phyloP scores from a whole-genome alignment of 805 yeast species.

The Nematodospora valgi region DNA sequence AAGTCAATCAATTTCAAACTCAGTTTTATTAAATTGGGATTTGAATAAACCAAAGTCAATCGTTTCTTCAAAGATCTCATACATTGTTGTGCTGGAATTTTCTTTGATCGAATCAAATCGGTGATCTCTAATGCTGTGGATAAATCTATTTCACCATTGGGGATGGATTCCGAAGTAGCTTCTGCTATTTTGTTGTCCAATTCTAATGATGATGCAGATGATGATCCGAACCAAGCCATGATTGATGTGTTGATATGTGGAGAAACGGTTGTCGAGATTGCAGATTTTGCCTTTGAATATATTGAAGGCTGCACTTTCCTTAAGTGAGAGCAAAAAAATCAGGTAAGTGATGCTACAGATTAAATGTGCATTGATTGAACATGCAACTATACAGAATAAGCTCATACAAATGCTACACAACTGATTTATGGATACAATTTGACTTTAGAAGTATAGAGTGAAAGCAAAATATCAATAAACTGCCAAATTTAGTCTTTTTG shows the following conservation, averaged over 20 bases:
- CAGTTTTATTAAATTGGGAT: slow-evolving; percentile 78
- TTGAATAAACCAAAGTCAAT: slow-evolving; percentile 51
- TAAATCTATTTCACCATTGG: slow-evolving; percentile 84
- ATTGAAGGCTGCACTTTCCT: too few species aligned
- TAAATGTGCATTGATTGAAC: too few species aligned
- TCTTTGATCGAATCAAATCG: slow-evolving; percentile 79
- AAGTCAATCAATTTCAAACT: slow-evolving; percentile 76
- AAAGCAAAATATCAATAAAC: too few species aligned
- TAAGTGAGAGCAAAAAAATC: too few species aligned
- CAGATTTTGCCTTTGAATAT: slow-evolving; percentile 4
- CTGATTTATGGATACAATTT: too few species aligned
- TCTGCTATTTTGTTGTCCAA: slow-evolving; percentile 63
- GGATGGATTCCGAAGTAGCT: slow-evolving; percentile 88
- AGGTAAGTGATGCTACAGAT: too few species aligned
- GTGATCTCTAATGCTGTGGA: slow-evolving; percentile 75
- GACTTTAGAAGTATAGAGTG: too few species aligned
- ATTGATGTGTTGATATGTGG: neutral
- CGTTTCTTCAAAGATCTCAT: slow-evolving; percentile 82
- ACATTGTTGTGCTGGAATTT: slow-evolving; percentile 73
- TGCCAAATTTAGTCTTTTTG: too few species aligned
- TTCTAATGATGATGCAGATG: slow-evolving; percentile 28
- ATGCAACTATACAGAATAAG: too few species aligned
- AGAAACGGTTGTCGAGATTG: neutral
- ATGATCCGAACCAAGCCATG: slow-evolving; percentile 54
- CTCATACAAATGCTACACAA: too few species aligned